Conservation (phyloP, 306 rosid genomes). For the Rosa rugosa region DNA sequence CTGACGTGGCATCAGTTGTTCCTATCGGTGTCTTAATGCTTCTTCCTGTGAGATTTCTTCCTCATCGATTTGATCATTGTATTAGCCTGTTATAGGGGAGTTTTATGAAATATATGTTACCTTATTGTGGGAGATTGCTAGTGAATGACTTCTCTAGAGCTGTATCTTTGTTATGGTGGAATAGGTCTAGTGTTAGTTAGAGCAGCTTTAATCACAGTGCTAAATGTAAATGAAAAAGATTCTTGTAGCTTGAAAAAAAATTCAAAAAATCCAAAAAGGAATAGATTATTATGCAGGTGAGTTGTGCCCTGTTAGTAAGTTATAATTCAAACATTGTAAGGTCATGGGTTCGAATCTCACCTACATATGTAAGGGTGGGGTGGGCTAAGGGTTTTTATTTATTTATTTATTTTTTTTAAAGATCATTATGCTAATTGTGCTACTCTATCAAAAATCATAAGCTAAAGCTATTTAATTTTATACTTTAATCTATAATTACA, state of each 20-base stretch:
- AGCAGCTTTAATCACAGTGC: background rate
- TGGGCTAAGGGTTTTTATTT: no score
- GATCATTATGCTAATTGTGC: background rate
- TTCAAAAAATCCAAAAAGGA: background rate
- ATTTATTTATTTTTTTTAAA: no score
- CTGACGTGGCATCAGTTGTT: slow-evolving; percentile 93
- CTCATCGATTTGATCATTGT: slow-evolving; percentile 4
- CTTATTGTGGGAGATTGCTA: background rate
- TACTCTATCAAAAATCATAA: background rate
- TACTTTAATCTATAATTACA: background rate
- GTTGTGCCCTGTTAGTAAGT: no score
- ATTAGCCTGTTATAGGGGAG: background rate
- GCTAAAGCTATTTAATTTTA: background rate
- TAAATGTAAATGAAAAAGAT: background rate
- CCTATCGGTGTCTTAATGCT: slow-evolving; percentile 96
- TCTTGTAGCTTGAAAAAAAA: background rate
- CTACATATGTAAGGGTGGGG: no score
- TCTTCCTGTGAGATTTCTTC: slow-evolving; percentile 69
- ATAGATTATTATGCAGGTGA: background rate
- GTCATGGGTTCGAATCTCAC: no score
- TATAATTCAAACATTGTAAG: no score
- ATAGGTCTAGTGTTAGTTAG: background rate
- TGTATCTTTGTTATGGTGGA: background rate
- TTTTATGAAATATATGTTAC: slow-evolving; percentile 2
- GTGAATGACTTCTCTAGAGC: background rate